Base-by-base conservation (phyloP, 2,329 filamentous ascomycete species). In the Achaetomium macrosporum region DNA sequence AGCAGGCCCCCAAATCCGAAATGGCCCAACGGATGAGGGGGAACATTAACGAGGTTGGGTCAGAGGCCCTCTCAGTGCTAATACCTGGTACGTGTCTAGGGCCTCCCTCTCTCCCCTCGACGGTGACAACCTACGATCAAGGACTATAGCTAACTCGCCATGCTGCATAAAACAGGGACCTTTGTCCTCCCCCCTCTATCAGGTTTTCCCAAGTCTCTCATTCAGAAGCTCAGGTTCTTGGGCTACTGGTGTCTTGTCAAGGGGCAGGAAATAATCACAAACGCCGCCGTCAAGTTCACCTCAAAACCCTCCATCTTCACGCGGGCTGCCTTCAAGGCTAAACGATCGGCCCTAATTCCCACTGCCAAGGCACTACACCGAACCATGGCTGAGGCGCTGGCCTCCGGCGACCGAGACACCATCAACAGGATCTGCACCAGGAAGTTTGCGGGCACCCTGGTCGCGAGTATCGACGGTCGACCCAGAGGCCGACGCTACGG, bases 301-400 rank as follows among this genome's bases (percentile, higher is more conserved):
- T 79, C 77, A 25, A 77, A 76, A 70, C 71, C 71, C 20, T 62
- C 58, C 51, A 66, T 73, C 59, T 66, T 73, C 48, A 67, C 66
- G 31, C 68, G 68, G 17, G 73, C 74, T 12, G 63, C 61, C n/a
- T 74, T 76, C 63, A 72, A 75, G 61, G 64, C 76, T 25, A 60
- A 68, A 25, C 71, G 71, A 13, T 59, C 67, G 19, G 64, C 67
- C 48, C 69, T 80, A 43, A 66, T 73, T 9, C 75, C 80, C 1
- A 74, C 75, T 1, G 84, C 83, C 31, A 76, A 79, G 61, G 74
- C 72, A 17, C 70, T 87, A 62, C 83, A 88, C 66, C 69, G 71
- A 48, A 69, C 78, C 58, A 79, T 88, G 74, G 81, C 82, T 60
- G 73, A 76, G 53, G 79, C 79, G 5, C 77, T 86, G 46, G 84